A percentile compares a stretch with the other conserved stretches of the same genome.
phyloP scores from a whole-genome alignment of 2,329 filamentous ascomycete species.

The Helminthosporium solani region DNA sequence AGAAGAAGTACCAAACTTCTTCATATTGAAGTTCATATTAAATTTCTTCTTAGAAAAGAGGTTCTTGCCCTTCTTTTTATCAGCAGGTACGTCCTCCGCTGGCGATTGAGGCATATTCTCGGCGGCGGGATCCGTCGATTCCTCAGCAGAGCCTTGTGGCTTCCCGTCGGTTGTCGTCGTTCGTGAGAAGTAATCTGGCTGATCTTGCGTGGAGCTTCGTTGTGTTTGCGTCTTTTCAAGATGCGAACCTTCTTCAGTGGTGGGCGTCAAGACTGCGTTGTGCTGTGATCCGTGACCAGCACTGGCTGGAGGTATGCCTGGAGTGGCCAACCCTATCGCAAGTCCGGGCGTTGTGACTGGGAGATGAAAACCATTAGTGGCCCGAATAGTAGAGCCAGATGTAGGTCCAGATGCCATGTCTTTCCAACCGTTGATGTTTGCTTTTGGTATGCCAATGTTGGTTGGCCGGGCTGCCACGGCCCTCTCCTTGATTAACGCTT shows the following conservation, averaged over 20 bases:
- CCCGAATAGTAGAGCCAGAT: constrained; percentile 55
- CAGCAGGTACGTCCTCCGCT: constrained; percentile 42
- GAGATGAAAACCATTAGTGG: constrained; percentile 60
- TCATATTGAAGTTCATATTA: constrained; percentile 74
- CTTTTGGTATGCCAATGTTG: constrained; percentile 59
- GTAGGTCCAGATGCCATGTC: constrained; percentile 42
- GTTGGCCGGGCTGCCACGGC: constrained; percentile 59
- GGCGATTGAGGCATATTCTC: constrained; percentile 39
- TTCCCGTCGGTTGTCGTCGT: constrained; percentile 40
- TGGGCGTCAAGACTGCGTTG: constrained; percentile 41
- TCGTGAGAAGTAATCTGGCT: constrained; percentile 75
- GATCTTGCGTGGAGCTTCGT: constrained; percentile 56
- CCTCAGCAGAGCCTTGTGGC: constrained; percentile 25
- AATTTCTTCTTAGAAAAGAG: constrained; percentile 86
- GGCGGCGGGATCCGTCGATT: constrained; percentile 27
- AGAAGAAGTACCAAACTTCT: constrained; percentile 74
- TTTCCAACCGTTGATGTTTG: constrained; percentile 50
- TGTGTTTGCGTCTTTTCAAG: constrained; percentile 59
- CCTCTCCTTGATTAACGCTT: constrained; percentile 66
- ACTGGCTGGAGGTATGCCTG: constrained; percentile 46
- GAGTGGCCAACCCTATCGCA: constrained; percentile 75
- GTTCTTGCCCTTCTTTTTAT: constrained; percentile 57
- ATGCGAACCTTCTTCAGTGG: constrained; percentile 45
- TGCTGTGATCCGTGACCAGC: constrained; percentile 37
- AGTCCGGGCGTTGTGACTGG: constrained; percentile 72